Percentiles rank a stretch among this genome's conserved stretches.
Evolutionary conservation across 148 eudicot species (phyloP).

Genomic region (Arbutus unedo): DNA sequence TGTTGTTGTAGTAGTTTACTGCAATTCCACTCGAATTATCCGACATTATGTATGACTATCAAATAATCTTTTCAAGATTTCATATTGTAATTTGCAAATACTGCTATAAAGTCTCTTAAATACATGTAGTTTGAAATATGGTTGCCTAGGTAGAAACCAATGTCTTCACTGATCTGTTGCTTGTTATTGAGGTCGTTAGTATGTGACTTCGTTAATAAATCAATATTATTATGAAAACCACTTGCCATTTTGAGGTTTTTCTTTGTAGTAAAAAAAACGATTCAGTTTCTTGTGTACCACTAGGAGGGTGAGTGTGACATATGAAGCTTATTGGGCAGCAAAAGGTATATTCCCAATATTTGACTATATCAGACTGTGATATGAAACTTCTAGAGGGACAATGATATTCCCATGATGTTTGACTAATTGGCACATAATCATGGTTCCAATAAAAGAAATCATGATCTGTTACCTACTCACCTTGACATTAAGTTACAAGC

Average conservation of each 20-base stretch:
- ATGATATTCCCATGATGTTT: no score
- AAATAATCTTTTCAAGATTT: neutral
- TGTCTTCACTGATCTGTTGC: neutral
- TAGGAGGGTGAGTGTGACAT: no score
- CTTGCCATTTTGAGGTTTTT: neutral
- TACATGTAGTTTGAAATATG: neutral
- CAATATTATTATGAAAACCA: neutral
- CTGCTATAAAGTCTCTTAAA: neutral
- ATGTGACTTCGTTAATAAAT: neutral
- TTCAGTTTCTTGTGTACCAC: no score
- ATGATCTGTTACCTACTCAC: no score
- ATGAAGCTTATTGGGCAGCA: no score
- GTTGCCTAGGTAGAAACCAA: neutral
- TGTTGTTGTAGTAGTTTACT: neutral
- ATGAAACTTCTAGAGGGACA: no score
- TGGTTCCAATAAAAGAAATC: no score
- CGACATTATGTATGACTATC: neutral
- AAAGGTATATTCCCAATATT: no score
- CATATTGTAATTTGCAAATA: neutral
- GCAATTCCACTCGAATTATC: neutral
- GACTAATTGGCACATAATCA: no score
- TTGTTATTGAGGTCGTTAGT: conserved; percentile 9
- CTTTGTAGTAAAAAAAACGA: no score
- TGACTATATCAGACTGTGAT: no score
- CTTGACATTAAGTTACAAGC: no score